Percentiles rank a stretch among this genome's conserved stretches.
Conservation (phyloP, 2,329 filamentous ascomycete species). For the Alternaria alternata region DNA sequence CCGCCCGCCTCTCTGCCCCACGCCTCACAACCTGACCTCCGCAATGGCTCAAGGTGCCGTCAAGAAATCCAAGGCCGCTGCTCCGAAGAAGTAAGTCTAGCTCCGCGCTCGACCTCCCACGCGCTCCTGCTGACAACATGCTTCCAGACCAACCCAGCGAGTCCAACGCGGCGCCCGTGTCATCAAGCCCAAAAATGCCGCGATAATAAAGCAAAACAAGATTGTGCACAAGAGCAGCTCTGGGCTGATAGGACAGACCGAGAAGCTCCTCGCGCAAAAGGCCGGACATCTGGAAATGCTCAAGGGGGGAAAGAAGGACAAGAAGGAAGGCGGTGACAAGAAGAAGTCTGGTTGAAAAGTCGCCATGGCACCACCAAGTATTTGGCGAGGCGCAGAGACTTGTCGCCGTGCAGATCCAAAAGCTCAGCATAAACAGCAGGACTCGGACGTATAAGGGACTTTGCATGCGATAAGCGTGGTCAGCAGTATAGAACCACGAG, state of each 20-base stretch:
- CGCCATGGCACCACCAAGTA: not conserved
- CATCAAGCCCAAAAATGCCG: conserved; percentile 72
- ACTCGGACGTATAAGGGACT: not conserved
- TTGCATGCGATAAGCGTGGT: not conserved
- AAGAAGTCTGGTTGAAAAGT: conserved; percentile 23
- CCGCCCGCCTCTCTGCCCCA: conserved; percentile 12
- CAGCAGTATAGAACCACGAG: not conserved
- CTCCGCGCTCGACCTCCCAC: not conserved
- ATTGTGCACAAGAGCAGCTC: conserved; percentile 71
- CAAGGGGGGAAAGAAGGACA: conserved; percentile 69
- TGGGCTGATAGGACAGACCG: conserved; percentile 71
- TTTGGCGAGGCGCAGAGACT: not conserved
- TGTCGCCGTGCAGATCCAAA: not conserved
- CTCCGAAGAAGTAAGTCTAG: conserved; percentile 49
- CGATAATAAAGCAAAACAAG: conserved; percentile 67
- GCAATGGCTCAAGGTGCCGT: conserved; percentile 59
- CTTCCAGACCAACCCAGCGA: conserved; percentile 35
- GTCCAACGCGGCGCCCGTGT: conserved; percentile 64
- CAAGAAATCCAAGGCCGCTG: conserved; percentile 55
- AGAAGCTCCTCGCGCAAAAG: conserved; percentile 70
- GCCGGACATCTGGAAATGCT: conserved; percentile 76
- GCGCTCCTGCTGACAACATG: conserved; percentile 13
- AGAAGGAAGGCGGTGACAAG: conserved; percentile 39
- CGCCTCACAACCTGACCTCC: not conserved
- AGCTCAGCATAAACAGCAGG: not conserved